Evolutionary conservation across 2,329 filamentous ascomycete species (phyloP), one percentile per base, ranked within the genome.

Genomic region (Blumeria hordei): DNA sequence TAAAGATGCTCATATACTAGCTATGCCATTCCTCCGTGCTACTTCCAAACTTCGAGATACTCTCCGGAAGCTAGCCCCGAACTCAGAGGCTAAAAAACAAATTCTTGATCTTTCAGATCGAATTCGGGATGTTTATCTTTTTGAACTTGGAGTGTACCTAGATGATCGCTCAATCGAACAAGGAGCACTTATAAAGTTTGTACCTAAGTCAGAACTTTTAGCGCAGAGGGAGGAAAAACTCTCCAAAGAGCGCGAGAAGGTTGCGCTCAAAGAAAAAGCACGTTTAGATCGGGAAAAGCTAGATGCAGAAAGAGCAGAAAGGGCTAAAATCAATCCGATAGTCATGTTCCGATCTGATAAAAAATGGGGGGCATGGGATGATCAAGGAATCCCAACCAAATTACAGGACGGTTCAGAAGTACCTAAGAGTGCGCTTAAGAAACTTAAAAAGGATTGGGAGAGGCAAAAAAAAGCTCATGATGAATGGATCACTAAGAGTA

Each of bases 361-460:
- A 51, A 67, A 69, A 59, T 94, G 81, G 64, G 77, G 73, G 60
- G 85, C 76, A 16, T 94, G 86, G 85, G 87, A 94, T 64, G 80
- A 75, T 6, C 81, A 90, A 56, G 88, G 88, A 0, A 58, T 94
- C 59, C 88, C 90, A 1, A 83, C 76, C 0, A 85, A 80, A 68
- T 78, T 88, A 65, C 80, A 78, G 58, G 80, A 85, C 35, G 88
- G 87, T 0, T 80, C 78, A 58, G 86, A 93, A 61, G 73, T 95
- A 39, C 76, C 85, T 4, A 94, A 94, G 72, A 83, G 76, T 57
- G 77, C 80, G 64, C 64, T 70, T 53, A 95, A 95, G 74, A 88
- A 86, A 71, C 67, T 94, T 61, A 81, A 74, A 69, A 95, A 95
- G 72, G 81, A 87, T 55, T 94, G 85, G 85, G 84, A 93, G 62